phyloP scores from a whole-genome alignment of 345 rosid species.

The Eucalyptus cladocalyx region DNA sequence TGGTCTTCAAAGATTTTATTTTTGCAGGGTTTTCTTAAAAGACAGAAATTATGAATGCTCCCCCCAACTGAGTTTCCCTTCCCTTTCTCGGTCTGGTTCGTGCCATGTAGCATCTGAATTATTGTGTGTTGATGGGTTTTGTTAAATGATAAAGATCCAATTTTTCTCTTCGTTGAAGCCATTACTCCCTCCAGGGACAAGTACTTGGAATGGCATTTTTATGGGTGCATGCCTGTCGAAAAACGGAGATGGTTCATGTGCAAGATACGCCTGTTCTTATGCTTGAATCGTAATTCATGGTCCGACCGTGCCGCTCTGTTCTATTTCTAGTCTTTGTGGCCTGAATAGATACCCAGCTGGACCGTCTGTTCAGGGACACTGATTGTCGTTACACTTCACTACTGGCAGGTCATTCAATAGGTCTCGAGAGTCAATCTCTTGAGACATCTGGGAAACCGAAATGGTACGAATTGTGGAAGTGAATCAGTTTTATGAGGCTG shows the following conservation, averaged over 20 bases:
- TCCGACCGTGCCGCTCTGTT: not conserved
- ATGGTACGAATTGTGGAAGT: not conserved
- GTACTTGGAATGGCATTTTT: not conserved
- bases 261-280: not conserved
- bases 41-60: not conserved
- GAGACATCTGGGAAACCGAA: not conserved
- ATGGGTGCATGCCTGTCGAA: not conserved
- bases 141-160: not conserved
- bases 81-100: not conserved
- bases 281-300: not conserved
- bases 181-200: not conserved
- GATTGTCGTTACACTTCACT: not conserved
- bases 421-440: not conserved
- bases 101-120: not conserved
- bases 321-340: not conserved
- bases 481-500: not conserved
- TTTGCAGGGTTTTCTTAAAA: not conserved
- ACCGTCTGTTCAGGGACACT: not conserved
- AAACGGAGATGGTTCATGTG: not conserved
- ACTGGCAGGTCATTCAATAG: not conserved
- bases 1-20: not conserved
- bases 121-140: not conserved
- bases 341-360: not conserved
- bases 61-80: not conserved
- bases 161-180: not conserved